These are phyloP conservation scores for Willaertia magna DNA, from an alignment of 208 protist species.

Conservation along the genomic window DNA sequence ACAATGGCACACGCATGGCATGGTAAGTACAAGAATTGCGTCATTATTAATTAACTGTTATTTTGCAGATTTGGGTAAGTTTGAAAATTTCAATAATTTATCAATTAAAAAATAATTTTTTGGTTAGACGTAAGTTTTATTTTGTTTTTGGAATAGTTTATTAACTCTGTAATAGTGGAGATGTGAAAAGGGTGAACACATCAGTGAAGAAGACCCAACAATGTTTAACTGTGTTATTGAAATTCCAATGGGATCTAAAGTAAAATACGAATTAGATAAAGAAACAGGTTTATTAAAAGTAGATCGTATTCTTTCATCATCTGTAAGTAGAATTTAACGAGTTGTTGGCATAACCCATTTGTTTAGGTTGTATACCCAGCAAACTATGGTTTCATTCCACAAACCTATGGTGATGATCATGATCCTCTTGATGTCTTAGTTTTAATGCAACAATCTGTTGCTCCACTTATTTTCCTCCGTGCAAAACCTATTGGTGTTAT, in stretches of 20 bases:
- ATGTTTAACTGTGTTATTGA: constrained; percentile 19
- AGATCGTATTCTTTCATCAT: constrained; percentile 15
- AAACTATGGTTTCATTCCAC: constrained; percentile 25
- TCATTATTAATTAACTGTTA: too few relatives aligned
- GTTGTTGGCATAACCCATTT: too few relatives aligned
- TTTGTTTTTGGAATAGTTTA: neutral
- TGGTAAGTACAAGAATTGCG: too few relatives aligned
- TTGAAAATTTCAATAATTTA: too few relatives aligned
- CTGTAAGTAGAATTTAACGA: neutral
- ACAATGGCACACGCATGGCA: neutral
- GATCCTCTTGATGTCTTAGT: constrained; percentile 21
- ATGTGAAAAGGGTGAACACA: neutral
- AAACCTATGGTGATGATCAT: constrained; percentile 20
- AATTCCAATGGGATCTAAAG: constrained; percentile 20
- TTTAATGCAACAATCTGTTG: neutral
- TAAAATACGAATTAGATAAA: constrained; percentile 23
- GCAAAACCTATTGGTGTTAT: constrained; percentile 12
- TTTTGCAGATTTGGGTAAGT: too few relatives aligned
- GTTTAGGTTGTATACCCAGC: constrained; percentile 11
- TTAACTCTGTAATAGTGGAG: too few relatives aligned
- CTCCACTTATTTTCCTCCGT: neutral
- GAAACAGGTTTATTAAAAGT: constrained; percentile 10
- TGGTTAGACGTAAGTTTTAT: too few relatives aligned
- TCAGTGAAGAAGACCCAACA: neutral
- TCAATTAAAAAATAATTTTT: neutral